Percentiles rank a stretch among this genome's conserved stretches.
Conservation (phyloP, 2,329 filamentous ascomycete species). For the Aspergillus awamori region DNA sequence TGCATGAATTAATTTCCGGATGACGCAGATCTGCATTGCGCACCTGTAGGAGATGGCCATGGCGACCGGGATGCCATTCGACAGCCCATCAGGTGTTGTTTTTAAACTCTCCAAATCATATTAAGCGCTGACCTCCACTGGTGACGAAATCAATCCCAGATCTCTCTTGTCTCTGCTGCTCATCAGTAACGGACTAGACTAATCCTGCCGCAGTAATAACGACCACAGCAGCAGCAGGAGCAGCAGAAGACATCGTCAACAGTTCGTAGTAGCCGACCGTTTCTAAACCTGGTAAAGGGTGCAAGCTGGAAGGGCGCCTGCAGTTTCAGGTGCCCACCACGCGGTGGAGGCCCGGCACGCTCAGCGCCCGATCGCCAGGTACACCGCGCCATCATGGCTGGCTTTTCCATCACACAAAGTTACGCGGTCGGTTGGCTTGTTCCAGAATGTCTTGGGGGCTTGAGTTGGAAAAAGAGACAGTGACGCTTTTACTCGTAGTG, state of each 20-base stretch:
- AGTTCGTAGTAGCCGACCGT: neutral
- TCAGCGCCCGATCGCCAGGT: constrained; percentile 9
- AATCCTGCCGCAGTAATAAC: neutral
- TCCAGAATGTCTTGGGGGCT: constrained; percentile 3
- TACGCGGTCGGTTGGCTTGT: neutral
- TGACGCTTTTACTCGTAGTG: too few relatives aligned
- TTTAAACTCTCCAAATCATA: neutral
- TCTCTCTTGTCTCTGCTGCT: neutral
- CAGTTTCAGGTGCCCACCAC: constrained; percentile 9
- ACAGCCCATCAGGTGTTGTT: too few relatives aligned
- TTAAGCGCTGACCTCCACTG: neutral
- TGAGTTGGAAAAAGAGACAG: too few relatives aligned
- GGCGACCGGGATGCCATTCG: neutral
- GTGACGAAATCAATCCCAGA: neutral
- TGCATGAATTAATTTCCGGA: constrained; percentile 20
- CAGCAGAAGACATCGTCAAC: neutral
- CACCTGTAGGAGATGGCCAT: constrained; percentile 1
- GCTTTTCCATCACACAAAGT: neutral
- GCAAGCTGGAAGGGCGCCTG: neutral
- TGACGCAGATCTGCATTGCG: constrained; percentile 14
- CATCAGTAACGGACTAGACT: neutral
- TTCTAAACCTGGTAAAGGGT: neutral
- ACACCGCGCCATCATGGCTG: constrained; percentile 1
- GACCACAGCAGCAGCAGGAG: neutral
- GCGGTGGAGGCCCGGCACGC: constrained; percentile 4